phyloP scores from a whole-genome alignment of 176 grass and related monocot species.

The Zea luxurians region DNA sequence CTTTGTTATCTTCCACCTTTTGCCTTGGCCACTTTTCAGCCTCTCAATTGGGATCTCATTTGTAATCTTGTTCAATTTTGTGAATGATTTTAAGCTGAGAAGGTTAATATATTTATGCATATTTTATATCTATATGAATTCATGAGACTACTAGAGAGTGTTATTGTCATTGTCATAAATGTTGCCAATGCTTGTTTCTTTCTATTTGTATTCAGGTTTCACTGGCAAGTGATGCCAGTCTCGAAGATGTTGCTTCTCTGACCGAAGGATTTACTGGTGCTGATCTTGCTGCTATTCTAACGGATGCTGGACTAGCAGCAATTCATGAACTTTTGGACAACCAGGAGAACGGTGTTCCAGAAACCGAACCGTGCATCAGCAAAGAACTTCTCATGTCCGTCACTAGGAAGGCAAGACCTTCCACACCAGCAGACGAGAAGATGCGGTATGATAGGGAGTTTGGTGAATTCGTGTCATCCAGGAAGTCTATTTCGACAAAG shows the following conservation, averaged over 20 bases:
- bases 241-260: constrained; percentile 74
- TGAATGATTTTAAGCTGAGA: constrained; percentile 1
- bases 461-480: constrained; percentile 66
- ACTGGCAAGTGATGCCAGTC: constrained; percentile 57
- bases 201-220: constrained; percentile 63
- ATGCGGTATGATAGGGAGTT: constrained; percentile 66
- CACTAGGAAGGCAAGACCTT: constrained; percentile 72
- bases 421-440: constrained; percentile 66
- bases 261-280: constrained; percentile 95
- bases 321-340: constrained; percentile 79
- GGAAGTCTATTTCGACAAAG: constrained; percentile 85
- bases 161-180: constrained; percentile 12
- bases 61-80: neutral
- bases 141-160: neutral
- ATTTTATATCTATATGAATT: constrained; percentile 10
- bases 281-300: constrained; percentile 79
- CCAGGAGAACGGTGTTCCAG: constrained; percentile 42
- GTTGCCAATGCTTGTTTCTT: constrained; percentile 1
- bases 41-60: neutral
- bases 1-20: neutral
- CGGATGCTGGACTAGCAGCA: constrained; percentile 74
- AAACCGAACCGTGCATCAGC: constrained; percentile 61
- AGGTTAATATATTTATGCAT: constrained; percentile 1
- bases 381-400: constrained; percentile 78
- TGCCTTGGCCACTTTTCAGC: neutral